Evolutionary conservation across 2,329 filamentous ascomycete species (phyloP).

Genomic region (Ceratocystis variospora): DNA sequence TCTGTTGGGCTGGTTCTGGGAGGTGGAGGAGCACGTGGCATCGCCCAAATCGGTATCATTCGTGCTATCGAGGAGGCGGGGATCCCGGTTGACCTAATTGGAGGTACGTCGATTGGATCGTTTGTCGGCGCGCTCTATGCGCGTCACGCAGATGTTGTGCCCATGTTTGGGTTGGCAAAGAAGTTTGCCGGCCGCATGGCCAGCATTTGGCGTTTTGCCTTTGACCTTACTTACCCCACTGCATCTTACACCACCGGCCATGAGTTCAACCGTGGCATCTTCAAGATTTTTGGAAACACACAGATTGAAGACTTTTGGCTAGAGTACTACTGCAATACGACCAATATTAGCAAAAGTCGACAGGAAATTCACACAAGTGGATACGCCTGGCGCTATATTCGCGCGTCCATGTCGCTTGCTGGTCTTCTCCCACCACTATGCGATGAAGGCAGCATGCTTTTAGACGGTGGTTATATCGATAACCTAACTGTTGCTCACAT

Average conservation of each 20-base stretch:
- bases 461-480: slow-evolving; percentile 94
- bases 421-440: slow-evolving; percentile 86
- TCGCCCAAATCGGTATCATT: slow-evolving; percentile 88
- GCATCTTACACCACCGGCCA: slow-evolving; percentile 96
- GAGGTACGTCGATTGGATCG: slow-evolving; percentile 88
- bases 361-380: slow-evolving; percentile 89
- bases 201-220: slow-evolving; percentile 94
- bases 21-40: slow-evolving; percentile 81
- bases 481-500: slow-evolving; percentile 95
- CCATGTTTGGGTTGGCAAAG: slow-evolving; percentile 92
- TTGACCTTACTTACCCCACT: slow-evolving; percentile 91
- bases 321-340: slow-evolving; percentile 98
- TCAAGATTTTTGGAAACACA: slow-evolving; percentile 92
- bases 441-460: slow-evolving; percentile 90
- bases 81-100: slow-evolving; percentile 88
- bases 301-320: slow-evolving; percentile 99
- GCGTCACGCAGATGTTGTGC: slow-evolving; percentile 88
- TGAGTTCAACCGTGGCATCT: slow-evolving; percentile 97
- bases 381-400: slow-evolving; percentile 94
- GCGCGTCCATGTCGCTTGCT: slow-evolving; percentile 92
- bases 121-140: slow-evolving; percentile 95
- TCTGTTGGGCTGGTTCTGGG: slow-evolving; percentile 89
- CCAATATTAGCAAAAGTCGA: slow-evolving; percentile 90
- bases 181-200: slow-evolving; percentile 98
- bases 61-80: slow-evolving; percentile 89